Percentiles rank a stretch among this genome's conserved stretches.
phyloP scores from a whole-genome alignment of 2,329 filamentous ascomycete genomes.

The Fusarium veterinarium region DNA sequence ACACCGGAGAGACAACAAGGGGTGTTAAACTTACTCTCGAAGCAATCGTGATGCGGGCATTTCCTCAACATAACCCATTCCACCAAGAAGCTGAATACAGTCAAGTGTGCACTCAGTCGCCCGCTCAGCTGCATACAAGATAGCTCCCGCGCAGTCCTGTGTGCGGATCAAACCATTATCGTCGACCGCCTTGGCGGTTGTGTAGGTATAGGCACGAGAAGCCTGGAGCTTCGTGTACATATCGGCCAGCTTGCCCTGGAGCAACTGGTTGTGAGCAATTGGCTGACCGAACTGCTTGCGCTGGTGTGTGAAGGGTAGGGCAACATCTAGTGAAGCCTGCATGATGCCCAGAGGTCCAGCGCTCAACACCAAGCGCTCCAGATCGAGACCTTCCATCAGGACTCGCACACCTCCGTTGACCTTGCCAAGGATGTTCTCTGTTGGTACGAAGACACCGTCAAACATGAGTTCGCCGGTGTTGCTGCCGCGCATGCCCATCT shows the following conservation, averaged over 20 bases:
- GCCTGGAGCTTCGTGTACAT: conserved; percentile 97
- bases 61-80: conserved; percentile 97
- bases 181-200: conserved; percentile 82
- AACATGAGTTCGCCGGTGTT: conserved; percentile 96
- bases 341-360: conserved; percentile 93
- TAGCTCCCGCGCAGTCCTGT: conserved; percentile 94
- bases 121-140: conserved; percentile 90
- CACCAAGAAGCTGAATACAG: conserved; percentile 91
- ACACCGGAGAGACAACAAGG: not conserved
- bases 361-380: conserved; percentile 91
- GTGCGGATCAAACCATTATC: conserved; percentile 79
- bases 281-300: conserved; percentile 89
- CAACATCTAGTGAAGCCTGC: conserved; percentile 88
- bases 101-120: conserved; percentile 89
- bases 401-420: conserved; percentile 88
- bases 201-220: conserved; percentile 86
- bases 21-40: conserved; percentile 65
- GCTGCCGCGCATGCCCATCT: conserved; percentile 96
- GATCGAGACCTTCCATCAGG: conserved; percentile 94
- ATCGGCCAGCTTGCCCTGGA: conserved; percentile 93
- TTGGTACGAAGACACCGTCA: conserved; percentile 89
- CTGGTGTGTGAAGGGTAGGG: conserved; percentile 88
- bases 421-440: conserved; percentile 81
- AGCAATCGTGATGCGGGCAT: conserved; percentile 89
- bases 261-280: conserved; percentile 90